Conservation (phyloP, 139 green algal genomes). For the Volvox reticuliferus region DNA sequence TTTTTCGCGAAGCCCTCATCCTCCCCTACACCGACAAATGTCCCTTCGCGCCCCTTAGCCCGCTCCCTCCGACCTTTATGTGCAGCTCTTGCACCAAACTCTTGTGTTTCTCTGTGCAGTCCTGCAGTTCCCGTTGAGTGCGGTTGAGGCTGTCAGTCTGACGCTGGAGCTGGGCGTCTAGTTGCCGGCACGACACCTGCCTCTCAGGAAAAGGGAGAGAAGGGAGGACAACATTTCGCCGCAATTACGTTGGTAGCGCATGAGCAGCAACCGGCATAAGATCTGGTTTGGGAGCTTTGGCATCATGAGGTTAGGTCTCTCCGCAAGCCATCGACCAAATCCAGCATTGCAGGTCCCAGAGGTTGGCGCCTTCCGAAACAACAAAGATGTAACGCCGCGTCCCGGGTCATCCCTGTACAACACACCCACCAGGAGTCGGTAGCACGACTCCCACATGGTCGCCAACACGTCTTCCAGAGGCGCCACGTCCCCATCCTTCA, state of each 20-base stretch:
- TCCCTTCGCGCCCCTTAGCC: neutral
- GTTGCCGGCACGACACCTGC: slow-evolving; percentile 28
- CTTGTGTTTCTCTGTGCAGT: slow-evolving; percentile 17
- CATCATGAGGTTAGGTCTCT: too few species aligned
- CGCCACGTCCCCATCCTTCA: neutral
- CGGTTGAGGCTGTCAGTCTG: neutral
- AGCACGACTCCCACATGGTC: slow-evolving; percentile 25
- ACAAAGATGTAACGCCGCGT: too few species aligned
- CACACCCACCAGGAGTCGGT: neutral
- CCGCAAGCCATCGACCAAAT: too few species aligned
- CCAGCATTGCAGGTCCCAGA: too few species aligned
- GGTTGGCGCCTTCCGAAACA: too few species aligned
- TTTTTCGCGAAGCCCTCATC: too few species aligned
- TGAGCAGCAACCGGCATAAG: too few species aligned
- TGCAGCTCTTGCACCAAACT: slow-evolving; percentile 30
- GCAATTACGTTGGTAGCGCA: too few species aligned
- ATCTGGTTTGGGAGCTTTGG: too few species aligned
- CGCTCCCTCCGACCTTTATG: neutral
- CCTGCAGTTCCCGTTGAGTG: slow-evolving; percentile 19
- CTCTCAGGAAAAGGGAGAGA: neutral
- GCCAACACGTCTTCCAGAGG: slow-evolving; percentile 27
- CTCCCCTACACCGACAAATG: neutral
- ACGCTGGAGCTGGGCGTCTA: neutral
- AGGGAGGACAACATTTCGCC: too few species aligned
- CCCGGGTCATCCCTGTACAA: neutral